Base-by-base conservation (phyloP, 2,329 filamentous ascomycete genomes). In the Venturia effusa region DNA sequence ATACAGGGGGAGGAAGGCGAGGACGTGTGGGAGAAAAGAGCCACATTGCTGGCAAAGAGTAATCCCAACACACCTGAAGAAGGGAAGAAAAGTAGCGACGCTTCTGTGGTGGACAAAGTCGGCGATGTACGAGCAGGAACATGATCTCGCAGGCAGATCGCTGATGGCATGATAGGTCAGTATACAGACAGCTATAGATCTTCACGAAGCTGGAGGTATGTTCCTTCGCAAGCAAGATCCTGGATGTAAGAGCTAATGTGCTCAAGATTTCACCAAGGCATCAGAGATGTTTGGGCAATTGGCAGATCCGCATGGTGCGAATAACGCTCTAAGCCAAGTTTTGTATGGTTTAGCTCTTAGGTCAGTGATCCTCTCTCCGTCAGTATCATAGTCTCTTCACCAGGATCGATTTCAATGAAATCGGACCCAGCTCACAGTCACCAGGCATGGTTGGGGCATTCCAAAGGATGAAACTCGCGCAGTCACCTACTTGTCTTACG, bases 321-420 rank as follows among this genome's bases (percentile, higher is more conserved):
- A 97, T 73, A 96, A 97, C 76, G 90, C 94, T 48, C 81, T 99
- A 67, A 94, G 91, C 71, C 93, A 99, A 77, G 94, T 99, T 41
- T 83, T 99, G 62, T 99, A 96, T 73, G 94, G 94, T 3, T 88
- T 99, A 65, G 92, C 93, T 30, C 59, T 64, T 19, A 57, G 51
- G 51, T 57, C 22, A 51, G 45, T 57, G 34, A 17, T 57, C 8
- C 5, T n/a, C 51, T 37, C 61, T 51, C 60, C 30, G 61, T 62
- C 48, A 39, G 66, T 17, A 63, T 61, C 55, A 57, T 60, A 45
- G 22, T 40, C 8, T 7, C 17, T 41, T 64, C 41, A 65, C 63
- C 19, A 63, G 41, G 4, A 11, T n/a, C n/a, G 22, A 7, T 61
- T 66, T 19, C 8, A n/a, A n/a, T n/a, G 7, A 7, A 19, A 37